Evolutionary conservation across 2,329 filamentous ascomycete genomes (phyloP), one percentile per base, ranked within the genome.

Genomic region (Fusarium sp.): DNA sequence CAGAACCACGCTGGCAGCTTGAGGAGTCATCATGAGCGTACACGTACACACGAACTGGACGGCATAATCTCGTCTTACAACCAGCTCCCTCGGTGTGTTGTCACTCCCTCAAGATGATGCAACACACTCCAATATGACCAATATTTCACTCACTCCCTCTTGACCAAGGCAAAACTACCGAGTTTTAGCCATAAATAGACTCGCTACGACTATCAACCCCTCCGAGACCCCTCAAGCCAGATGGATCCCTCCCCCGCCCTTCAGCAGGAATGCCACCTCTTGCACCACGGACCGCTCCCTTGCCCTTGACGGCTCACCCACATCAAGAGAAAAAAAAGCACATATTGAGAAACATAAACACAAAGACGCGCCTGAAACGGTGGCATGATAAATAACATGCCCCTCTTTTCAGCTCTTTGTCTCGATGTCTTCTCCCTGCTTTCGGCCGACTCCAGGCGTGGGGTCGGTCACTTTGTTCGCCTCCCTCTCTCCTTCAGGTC

Each of bases 401-500:
- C 56, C 67, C 71, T 45, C 42, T 62, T 8, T 63, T 71, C 67
- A 68, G 67, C 68, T 74, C 56, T 36, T 58, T 74, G 67, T 74
- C 63, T 68, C 50, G 60, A 35, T 25, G 27, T 35, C 52, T 36
- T 52, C 68, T 71, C 60, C 71, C 71, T 74, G 60, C 31, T 59
- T 58, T 73, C 59, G 62, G 40, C 59, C 63, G 47, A 71, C 29
- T 57, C 16, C 33, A 50, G 35, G 11, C 35, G 52, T 35, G 40
- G 40, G 45, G 27, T 27, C 20, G 16, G 31, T 35, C 16, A n/a
- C 31, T 20, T 27, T 40, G 16, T 59, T 33, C 18, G 20, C 14
- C 57, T 27, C 58, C 25, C 18, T 29, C 27, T 29, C 6, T 8
- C 29, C 29, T 31, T 66, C 42, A 56, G 25, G 35, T 40, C 13